These are phyloP conservation scores for Oidiodendron maius DNA, from an alignment of 495 filamentous ascomycete species.

Conservation along the genomic window DNA sequence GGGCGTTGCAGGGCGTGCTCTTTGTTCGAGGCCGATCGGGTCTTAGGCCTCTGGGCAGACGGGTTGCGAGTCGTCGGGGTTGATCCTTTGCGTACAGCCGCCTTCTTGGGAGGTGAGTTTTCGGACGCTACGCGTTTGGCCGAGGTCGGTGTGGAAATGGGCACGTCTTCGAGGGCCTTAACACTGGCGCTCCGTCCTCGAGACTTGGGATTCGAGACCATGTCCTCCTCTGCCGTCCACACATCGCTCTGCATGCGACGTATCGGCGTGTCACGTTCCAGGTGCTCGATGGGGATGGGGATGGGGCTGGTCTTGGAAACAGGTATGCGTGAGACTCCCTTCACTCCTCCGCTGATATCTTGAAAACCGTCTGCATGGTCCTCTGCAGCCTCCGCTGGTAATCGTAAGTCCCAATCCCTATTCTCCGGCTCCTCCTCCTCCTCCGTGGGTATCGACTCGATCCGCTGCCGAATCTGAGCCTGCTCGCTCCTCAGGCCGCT, in stretches of 20 bases:
- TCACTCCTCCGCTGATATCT: constrained; percentile 29
- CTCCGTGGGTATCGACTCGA: constrained; percentile 38
- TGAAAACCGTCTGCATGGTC: constrained; percentile 45
- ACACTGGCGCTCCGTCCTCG: constrained; percentile 66
- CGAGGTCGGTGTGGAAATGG: constrained; percentile 40
- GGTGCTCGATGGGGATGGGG: constrained; percentile 62
- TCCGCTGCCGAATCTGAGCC: constrained; percentile 36
- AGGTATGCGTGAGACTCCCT: constrained; percentile 68
- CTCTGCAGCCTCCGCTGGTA: constrained; percentile 73
- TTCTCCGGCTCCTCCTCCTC: constrained; percentile 33
- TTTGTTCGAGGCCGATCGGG: constrained; percentile 44
- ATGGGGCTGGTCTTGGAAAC: constrained; percentile 70
- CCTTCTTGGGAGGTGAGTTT: constrained; percentile 38
- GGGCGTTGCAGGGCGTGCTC: constrained; percentile 29
- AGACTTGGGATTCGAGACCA: constrained; percentile 47
- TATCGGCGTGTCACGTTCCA: constrained; percentile 66
- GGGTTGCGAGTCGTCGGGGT: constrained; percentile 30
- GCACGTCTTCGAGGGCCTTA: constrained; percentile 47
- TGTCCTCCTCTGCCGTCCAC: constrained; percentile 53
- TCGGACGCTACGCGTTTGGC: constrained; percentile 36
- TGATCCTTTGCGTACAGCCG: constrained; percentile 32
- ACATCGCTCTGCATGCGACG: constrained; percentile 56
- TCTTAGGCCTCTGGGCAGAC: constrained; percentile 53
- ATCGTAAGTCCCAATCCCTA: constrained; percentile 61
- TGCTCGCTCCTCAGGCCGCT: constrained; percentile 29